Base-by-base conservation (phyloP, 176 grass and related monocot species). In the Oryza glumipatula region DNA sequence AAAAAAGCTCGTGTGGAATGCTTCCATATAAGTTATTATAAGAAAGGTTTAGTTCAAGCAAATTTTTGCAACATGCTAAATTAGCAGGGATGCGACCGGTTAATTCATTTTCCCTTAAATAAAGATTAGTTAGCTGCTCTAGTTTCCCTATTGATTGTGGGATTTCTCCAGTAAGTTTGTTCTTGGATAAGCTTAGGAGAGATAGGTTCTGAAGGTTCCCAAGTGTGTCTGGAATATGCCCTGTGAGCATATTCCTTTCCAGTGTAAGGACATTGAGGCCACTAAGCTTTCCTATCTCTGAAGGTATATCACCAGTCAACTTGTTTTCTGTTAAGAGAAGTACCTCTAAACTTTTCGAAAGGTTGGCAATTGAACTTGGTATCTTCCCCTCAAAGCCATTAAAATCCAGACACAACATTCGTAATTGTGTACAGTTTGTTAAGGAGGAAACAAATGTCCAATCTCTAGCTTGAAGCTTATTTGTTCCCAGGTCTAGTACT, bases 41-140 rank as follows among this genome's bases (percentile, higher is more conserved):
- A 17, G 76, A 85, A 56, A 90, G 67, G 70, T 90, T 70, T 8
- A 90, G 21, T 15, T 24, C 39, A 11, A 64, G 6, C 45, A 90
- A 48, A 1, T 65, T 9, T 23, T 68, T 75, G 9, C 66, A 90
- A 8, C 4, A 7, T 11, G n/a, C 60, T 56, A 86, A 86, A 12
- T 11, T 30, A 1, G 21, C 0, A 11, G 77, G 79, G 41, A 90
- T 86, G 22, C 14, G 9, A 17, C 88, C 88, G 7, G 0, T 33
- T 0, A 90, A 46, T 4, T n/a, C 11, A 21, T 90, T 90, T 3
- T 56, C 60, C 4, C 44, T 8, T 5, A 90, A n/a, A 23, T 46
- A 14, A 60, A 90, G 21, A 0, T 46, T 13, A 52, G 5, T 28
- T 1, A 90, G 65, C 9, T 41, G 13, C 22, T 19, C 38, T 1